Conservation (phyloP, 345 rosid genomes). For the Cardamine occulta region DNA sequence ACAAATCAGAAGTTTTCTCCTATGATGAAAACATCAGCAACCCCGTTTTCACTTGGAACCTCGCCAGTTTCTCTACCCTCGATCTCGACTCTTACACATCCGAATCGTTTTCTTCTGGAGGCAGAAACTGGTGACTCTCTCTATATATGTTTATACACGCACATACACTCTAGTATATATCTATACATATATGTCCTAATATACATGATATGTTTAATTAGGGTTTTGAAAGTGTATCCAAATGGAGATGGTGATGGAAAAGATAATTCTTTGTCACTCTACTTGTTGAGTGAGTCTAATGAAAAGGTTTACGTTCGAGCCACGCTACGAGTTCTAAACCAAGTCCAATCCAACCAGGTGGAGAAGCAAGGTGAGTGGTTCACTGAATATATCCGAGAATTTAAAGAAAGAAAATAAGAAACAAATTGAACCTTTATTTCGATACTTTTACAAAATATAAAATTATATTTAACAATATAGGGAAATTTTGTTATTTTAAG, state of each 20-base stretch:
- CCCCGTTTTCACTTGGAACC: slow-evolving; percentile 7
- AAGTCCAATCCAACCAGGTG: slow-evolving; percentile 3
- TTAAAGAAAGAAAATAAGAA: too few relatives aligned
- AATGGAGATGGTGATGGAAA: slow-evolving; percentile 26
- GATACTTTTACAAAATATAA: too few relatives aligned
- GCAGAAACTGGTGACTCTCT: slow-evolving; percentile 32
- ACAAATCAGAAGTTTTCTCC: not conserved
- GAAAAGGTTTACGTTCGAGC: slow-evolving; percentile 23
- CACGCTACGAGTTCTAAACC: slow-evolving; percentile 25
- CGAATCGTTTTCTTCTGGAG: slow-evolving; percentile 8
- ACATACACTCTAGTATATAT: not conserved
- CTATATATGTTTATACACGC: not conserved
- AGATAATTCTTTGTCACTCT: slow-evolving; percentile 26
- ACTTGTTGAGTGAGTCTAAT: slow-evolving; percentile 6
- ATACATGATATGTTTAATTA: not conserved
- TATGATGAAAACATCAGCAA: slow-evolving; percentile 7
- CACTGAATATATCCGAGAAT: too few relatives aligned
- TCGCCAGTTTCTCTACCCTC: slow-evolving; percentile 7
- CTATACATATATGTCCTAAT: not conserved
- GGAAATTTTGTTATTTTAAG: too few relatives aligned
- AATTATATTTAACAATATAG: too few relatives aligned
- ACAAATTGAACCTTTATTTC: too few relatives aligned
- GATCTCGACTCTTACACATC: not conserved
- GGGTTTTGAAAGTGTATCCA: slow-evolving; percentile 33
- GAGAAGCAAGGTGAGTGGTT: slow-evolving; percentile 27